phyloP scores from a whole-genome alignment of 108 stramenopile genomes.

The Aurantiochytrium sp. region DNA sequence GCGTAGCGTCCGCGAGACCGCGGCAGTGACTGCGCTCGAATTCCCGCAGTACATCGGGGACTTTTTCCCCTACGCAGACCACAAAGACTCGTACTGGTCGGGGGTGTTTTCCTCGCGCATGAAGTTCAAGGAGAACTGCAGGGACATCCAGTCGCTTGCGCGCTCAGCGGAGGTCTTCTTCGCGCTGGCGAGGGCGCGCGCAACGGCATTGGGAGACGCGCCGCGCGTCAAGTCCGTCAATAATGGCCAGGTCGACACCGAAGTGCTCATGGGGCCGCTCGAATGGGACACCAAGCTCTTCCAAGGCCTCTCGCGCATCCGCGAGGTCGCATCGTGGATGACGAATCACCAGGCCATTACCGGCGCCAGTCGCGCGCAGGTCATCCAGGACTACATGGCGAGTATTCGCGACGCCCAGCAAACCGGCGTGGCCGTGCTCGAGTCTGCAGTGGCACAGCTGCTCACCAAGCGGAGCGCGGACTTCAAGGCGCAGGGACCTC shows the following conservation, averaged over 20 bases:
- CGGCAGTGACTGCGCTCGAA: constrained; percentile 17
- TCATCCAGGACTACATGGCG: not conserved
- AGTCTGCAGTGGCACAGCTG: not conserved
- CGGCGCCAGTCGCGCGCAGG: not conserved
- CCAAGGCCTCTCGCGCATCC: not conserved
- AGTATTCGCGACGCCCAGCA: not conserved
- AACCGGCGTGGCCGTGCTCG: not conserved
- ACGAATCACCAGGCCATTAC: constrained; percentile 12
- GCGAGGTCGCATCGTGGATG: not conserved
- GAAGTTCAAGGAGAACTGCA: not conserved
- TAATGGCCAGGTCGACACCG: constrained; percentile 4
- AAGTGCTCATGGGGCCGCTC: not conserved
- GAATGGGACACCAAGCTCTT: constrained; percentile 20
- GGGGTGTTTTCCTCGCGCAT: not conserved
- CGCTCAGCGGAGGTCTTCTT: not conserved
- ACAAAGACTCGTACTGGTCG: constrained; percentile 26
- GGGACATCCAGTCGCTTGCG: not conserved
- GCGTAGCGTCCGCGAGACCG: not conserved
- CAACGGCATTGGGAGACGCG: not conserved
- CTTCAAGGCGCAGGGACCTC: constrained; percentile 7
- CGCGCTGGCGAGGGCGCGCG: not conserved
- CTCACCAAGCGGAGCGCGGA: not conserved
- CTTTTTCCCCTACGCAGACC: constrained; percentile 23
- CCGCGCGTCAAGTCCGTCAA: not conserved
- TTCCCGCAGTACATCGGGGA: not conserved